Conservation (phyloP, 2,329 filamentous ascomycete species). For the Nemania diffusa region DNA sequence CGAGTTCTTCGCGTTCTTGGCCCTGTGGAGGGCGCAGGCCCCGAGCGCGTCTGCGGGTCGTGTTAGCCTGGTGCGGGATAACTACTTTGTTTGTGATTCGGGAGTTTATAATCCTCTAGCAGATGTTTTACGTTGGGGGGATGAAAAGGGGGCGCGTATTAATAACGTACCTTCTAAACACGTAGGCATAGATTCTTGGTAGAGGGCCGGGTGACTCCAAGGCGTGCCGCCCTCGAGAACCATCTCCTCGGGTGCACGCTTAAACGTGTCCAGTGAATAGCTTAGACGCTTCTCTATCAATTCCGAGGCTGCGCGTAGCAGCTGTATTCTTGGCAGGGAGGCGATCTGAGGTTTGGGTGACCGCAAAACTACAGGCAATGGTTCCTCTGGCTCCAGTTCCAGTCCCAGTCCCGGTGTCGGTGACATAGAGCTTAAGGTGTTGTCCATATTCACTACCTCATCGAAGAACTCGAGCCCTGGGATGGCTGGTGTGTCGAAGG, state of each 20-base stretch:
- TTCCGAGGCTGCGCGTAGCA: conserved; percentile 25
- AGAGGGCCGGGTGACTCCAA: conserved; percentile 36
- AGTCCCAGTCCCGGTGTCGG: conserved; percentile 6
- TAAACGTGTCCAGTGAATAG: conserved; percentile 32
- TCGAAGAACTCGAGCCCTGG: conserved; percentile 27
- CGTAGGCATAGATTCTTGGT: conserved; percentile 34
- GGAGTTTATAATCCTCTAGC: background rate
- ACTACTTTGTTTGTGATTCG: background rate
- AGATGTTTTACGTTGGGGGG: background rate
- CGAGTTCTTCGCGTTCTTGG: conserved; percentile 32
- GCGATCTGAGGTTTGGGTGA: background rate
- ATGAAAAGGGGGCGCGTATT: background rate
- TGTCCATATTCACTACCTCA: conserved; percentile 6
- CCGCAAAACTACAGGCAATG: conserved; percentile 25
- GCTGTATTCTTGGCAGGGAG: conserved; percentile 14
- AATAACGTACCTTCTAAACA: conserved; percentile 35
- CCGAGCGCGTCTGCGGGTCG: conserved; percentile 30
- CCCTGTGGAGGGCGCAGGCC: conserved; percentile 32
- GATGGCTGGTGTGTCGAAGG: conserved; percentile 27
- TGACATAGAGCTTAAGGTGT: background rate
- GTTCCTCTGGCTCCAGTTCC: conserved; percentile 18
- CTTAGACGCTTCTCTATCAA: conserved; percentile 31
- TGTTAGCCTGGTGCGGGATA: conserved; percentile 7
- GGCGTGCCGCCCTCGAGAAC: conserved; percentile 29
- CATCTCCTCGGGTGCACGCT: conserved; percentile 30